Conservation (phyloP, 306 rosid species). For the Cercis canadensis region DNA sequence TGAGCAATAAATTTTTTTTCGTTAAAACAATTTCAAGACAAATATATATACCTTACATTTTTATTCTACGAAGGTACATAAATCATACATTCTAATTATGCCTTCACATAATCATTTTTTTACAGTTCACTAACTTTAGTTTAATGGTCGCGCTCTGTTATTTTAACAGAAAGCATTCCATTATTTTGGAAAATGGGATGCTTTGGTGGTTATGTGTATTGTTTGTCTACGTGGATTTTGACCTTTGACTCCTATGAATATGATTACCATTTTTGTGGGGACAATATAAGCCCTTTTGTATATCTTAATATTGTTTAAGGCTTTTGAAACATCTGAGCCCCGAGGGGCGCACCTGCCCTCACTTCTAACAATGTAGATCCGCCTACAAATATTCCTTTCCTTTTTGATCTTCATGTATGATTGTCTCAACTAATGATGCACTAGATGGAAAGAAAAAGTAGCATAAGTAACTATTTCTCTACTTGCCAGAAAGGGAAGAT, state of each 20-base stretch:
- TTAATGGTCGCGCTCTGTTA: not conserved
- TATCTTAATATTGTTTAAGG: conserved; percentile 21
- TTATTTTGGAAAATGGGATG: conserved; percentile 19
- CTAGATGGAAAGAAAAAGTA: conserved; percentile 6
- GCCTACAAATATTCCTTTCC: conserved; percentile 25
- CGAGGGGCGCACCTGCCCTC: conserved; percentile 26
- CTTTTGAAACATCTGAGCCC: conserved; percentile 37
- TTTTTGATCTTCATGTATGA: not conserved
- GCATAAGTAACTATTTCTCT: conserved; percentile 11
- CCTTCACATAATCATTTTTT: conserved; percentile 22
- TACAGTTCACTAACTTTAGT: conserved; percentile 35
- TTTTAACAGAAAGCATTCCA: too few relatives aligned
- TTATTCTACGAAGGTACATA: too few relatives aligned
- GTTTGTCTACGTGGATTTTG: conserved; percentile 25
- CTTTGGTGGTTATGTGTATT: conserved; percentile 4
- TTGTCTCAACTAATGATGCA: conserved; percentile 22
- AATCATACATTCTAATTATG: not conserved
- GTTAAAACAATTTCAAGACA: too few relatives aligned
- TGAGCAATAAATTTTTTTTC: too few relatives aligned
- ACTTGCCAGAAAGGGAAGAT: conserved; percentile 27
- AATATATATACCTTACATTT: too few relatives aligned
- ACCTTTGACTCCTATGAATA: too few relatives aligned
- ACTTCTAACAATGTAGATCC: conserved; percentile 28
- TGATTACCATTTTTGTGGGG: not conserved
- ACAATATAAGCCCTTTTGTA: conserved; percentile 25